phyloP scores from a whole-genome alignment of 306 rosid species.

The Arachis stenosperma region DNA sequence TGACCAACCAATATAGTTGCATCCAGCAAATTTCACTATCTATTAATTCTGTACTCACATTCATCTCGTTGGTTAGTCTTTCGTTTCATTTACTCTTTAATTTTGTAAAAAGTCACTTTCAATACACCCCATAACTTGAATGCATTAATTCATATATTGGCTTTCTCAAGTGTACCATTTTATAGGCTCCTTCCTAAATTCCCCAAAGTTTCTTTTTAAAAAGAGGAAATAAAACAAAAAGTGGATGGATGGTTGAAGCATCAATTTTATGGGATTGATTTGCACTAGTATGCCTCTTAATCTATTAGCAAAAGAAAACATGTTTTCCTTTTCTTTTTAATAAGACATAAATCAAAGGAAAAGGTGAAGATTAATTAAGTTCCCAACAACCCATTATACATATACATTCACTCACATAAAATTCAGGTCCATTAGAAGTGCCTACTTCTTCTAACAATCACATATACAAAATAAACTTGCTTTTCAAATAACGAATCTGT shows the following conservation, averaged over 20 bases:
- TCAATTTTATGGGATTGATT: constrained; percentile 38
- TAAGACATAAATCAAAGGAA: constrained; percentile 11
- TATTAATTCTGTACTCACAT: constrained; percentile 41
- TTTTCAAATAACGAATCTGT: constrained; percentile 35
- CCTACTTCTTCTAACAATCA: constrained; percentile 20
- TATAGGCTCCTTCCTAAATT: constrained; percentile 6
- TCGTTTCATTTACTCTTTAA: constrained; percentile 11
- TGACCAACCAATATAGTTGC: constrained; percentile 46
- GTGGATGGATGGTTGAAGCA: constrained; percentile 41
- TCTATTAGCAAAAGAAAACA: constrained; percentile 40
- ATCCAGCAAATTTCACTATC: constrained; percentile 45
- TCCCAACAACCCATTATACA: constrained; percentile 20
- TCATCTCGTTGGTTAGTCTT: constrained; percentile 41
- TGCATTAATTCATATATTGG: constrained; percentile 35
- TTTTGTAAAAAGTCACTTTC: background rate
- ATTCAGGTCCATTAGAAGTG: constrained; percentile 39
- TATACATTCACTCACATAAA: constrained; percentile 38
- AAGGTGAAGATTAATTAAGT: constrained; percentile 25
- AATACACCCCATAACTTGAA: background rate
- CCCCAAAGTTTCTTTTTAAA: constrained; percentile 5
- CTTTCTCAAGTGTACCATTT: constrained; percentile 21
- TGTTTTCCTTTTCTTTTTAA: constrained; percentile 27
- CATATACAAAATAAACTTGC: constrained; percentile 1
- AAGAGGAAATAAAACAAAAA: constrained; percentile 1
- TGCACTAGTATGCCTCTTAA: constrained; percentile 33